These are phyloP conservation scores for Apocynum venetum DNA, from an alignment of 257 asterid species.

Conservation along the genomic window DNA sequence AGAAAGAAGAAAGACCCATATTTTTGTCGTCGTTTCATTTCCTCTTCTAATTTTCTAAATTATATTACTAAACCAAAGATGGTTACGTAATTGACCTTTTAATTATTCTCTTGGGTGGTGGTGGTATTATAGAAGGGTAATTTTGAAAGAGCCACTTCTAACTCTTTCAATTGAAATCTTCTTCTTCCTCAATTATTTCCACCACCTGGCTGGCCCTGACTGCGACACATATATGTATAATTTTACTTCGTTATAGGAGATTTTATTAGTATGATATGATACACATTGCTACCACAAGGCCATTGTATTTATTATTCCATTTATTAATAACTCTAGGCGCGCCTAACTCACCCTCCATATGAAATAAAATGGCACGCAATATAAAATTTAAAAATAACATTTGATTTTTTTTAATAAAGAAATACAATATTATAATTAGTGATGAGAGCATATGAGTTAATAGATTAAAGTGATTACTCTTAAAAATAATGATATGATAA, in stretches of 20 bases:
- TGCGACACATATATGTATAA: conserved; percentile 28
- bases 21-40: neutral
- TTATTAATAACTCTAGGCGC: conserved; percentile 18
- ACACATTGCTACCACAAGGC: conserved; percentile 1
- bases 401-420: no score
- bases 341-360: no score
- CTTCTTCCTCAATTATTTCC: conserved; percentile 44
- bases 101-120: conserved; percentile 1
- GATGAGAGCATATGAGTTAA: no score
- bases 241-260: neutral
- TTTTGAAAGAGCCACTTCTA: conserved; percentile 13
- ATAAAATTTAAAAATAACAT: no score
- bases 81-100: conserved; percentile 30
- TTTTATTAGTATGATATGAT: neutral
- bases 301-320: conserved; percentile 9
- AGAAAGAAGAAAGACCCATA: conserved; percentile 24
- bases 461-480: no score
- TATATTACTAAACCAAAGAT: conserved; percentile 6
- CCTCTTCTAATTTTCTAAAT: no score
- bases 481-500: no score
- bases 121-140: neutral
- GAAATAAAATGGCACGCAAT: no score
- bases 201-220: conserved; percentile 41
- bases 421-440: no score
- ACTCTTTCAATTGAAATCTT: conserved; percentile 25